These are phyloP conservation scores for Cystofilobasidium capitatum DNA, from an alignment of 768 basidiomycete genomes.

Conservation along the genomic window DNA sequence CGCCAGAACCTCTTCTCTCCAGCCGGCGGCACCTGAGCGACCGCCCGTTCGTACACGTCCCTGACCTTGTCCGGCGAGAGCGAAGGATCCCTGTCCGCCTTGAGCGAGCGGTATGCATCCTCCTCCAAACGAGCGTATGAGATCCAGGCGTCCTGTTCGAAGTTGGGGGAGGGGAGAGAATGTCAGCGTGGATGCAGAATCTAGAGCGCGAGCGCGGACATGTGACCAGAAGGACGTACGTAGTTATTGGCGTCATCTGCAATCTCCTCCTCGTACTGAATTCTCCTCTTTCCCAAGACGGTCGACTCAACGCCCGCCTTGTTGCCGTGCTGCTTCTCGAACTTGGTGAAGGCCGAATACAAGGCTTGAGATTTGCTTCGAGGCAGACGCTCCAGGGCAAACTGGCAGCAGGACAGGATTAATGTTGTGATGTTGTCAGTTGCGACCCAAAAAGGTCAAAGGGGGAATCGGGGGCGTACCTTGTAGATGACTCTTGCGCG, in stretches of 20 bases:
- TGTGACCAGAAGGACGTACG: conserved; percentile 19
- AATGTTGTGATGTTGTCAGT: neutral
- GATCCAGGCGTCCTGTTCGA: conserved; percentile 82
- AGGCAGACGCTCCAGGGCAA: conserved; percentile 85
- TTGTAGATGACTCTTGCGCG: conserved; percentile 96
- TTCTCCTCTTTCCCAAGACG: conserved; percentile 91
- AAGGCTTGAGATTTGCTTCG: conserved; percentile 73
- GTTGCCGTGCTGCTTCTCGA: conserved; percentile 95
- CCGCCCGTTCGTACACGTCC: conserved; percentile 90
- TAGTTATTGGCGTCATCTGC: conserved; percentile 86
- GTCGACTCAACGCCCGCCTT: conserved; percentile 80
- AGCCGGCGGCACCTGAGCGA: conserved; percentile 90
- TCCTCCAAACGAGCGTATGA: conserved; percentile 91
- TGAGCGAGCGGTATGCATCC: conserved; percentile 64
- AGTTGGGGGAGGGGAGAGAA: neutral
- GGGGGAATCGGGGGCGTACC: conserved; percentile 42
- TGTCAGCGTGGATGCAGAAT: neutral
- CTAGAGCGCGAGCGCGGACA: neutral
- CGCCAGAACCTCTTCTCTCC: conserved; percentile 72
- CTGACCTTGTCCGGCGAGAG: conserved; percentile 59
- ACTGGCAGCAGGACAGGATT: conserved; percentile 46
- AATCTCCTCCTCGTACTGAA: conserved; percentile 96
- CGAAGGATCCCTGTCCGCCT: conserved; percentile 52
- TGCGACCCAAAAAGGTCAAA: neutral
- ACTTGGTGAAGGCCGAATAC: conserved; percentile 89